phyloP scores from a whole-genome alignment of 306 rosid species.

The Benincasa hispida region DNA sequence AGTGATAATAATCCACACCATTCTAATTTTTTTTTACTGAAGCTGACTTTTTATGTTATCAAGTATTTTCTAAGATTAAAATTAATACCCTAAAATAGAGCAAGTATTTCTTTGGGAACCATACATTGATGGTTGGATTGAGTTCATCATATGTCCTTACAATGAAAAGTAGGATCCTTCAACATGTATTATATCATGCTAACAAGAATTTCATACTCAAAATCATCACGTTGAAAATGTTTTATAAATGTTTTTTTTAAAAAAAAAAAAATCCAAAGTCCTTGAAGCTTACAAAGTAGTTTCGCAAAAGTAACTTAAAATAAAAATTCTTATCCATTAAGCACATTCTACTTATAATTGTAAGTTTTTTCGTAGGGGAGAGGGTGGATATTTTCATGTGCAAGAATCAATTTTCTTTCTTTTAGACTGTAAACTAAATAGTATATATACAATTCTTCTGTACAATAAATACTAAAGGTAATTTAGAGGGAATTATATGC shows the following conservation, averaged over 20 bases:
- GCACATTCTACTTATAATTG: not conserved
- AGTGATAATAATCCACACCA: too few relatives aligned
- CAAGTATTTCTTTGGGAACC: too few relatives aligned
- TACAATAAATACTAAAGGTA: conserved; percentile 6
- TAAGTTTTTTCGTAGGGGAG: not conserved
- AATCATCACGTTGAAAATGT: not conserved
- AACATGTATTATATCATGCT: too few relatives aligned
- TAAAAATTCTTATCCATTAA: too few relatives aligned
- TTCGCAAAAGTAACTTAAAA: not conserved
- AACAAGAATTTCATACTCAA: not conserved
- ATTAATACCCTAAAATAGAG: too few relatives aligned
- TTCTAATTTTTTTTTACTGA: too few relatives aligned
- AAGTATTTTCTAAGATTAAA: too few relatives aligned
- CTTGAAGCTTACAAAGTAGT: not conserved
- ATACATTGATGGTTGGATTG: not conserved
- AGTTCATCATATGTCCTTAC: too few relatives aligned
- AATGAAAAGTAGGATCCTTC: not conserved
- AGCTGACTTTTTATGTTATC: too few relatives aligned
- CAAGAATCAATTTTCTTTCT: not conserved
- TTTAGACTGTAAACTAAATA: not conserved
- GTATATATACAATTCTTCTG: conserved; percentile 27
- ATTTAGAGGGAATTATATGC: not conserved
- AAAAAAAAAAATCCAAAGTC: not conserved
- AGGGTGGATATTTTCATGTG: not conserved
- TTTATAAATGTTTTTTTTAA: too few relatives aligned